These are phyloP conservation scores for Penicillium occitanis DNA, from an alignment of 2,329 filamentous ascomycete species.

Conservation along the genomic window DNA sequence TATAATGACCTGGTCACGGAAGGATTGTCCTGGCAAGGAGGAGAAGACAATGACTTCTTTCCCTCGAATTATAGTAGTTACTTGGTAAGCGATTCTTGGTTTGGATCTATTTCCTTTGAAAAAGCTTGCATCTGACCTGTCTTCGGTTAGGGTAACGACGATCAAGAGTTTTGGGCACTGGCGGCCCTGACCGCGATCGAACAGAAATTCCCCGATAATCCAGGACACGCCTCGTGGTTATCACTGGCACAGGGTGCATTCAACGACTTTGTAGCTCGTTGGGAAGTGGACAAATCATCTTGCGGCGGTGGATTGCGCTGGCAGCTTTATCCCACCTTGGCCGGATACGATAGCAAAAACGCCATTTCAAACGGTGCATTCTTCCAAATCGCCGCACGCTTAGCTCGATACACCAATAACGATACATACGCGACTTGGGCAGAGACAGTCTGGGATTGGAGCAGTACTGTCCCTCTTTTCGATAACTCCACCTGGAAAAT, in stretches of 20 bases:
- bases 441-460: conserved; percentile 62
- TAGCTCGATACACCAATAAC: conserved; percentile 74
- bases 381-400: conserved; percentile 59
- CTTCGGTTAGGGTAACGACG: conserved; percentile 43
- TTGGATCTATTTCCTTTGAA: neutral
- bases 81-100: conserved; percentile 24
- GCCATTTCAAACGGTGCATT: conserved; percentile 55
- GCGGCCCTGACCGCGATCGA: conserved; percentile 74
- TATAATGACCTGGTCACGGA: conserved; percentile 69
- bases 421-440: conserved; percentile 74
- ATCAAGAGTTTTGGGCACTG: conserved; percentile 74
- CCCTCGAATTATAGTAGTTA: conserved; percentile 49
- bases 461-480: conserved; percentile 51
- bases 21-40: conserved; percentile 70
- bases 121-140: neutral
- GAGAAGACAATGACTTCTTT: conserved; percentile 72
- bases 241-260: conserved; percentile 75
- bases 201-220: conserved; percentile 64
- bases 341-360: conserved; percentile 59
- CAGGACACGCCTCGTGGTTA: conserved; percentile 70
- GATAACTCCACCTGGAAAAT: conserved; percentile 48
- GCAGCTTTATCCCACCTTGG: conserved; percentile 76
- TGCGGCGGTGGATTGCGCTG: conserved; percentile 76
- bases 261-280: conserved; percentile 71
- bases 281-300: conserved; percentile 56